Base-by-base conservation (phyloP, 768 basidiomycete genomes). In the Megacollybia marginata region DNA sequence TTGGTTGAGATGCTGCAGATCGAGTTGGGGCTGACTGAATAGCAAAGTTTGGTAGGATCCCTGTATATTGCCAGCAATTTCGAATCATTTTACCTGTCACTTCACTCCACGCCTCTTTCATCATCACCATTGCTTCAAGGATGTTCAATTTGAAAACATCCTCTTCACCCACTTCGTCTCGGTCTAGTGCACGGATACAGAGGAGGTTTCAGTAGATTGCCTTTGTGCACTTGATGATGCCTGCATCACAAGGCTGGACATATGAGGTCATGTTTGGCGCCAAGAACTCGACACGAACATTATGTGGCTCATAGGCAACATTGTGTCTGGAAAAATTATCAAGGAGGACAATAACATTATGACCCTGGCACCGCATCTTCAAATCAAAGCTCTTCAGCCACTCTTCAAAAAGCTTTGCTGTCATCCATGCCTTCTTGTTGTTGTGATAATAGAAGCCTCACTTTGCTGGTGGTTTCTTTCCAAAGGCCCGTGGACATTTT, bases 21-120 rank as follows among this genome's bases (percentile, higher is more conserved):
- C n/a, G n/a, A n/a, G n/a, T n/a, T n/a, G n/a, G 16, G 47, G 47
- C 47, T 34, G 31, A 35, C 5, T 48, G 31, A 34, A 33, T 18
- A 34, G 5, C 34, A 13, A 16, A 32, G 9, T 11, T 47, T 34
- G 43, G 42, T 9, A 28, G 20, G 35, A 65, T 62, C 13, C 48
- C 48, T 7, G 62, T 54, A 31, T 63, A 56, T 8, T 48, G 35
- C 63, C 62, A 64, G 51, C 64, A 65, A 45, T 65, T 53, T 15
- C 42, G 13, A 35, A 65, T 63, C 8, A 61, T 65, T 15, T 47
- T 32, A 1, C 46, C 11, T 32, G 44, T 33, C 4, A 65, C 54
- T 8, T 46, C 34, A 2, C 50, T 31, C 65, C 64, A 65, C 2
- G 61, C 56, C 12, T 47, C 12, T 16, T 58, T 45, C 12, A 52